These are phyloP conservation scores for Botryotinia narcissicola DNA, from an alignment of 2,329 filamentous ascomycete genomes.

Conservation along the genomic window DNA sequence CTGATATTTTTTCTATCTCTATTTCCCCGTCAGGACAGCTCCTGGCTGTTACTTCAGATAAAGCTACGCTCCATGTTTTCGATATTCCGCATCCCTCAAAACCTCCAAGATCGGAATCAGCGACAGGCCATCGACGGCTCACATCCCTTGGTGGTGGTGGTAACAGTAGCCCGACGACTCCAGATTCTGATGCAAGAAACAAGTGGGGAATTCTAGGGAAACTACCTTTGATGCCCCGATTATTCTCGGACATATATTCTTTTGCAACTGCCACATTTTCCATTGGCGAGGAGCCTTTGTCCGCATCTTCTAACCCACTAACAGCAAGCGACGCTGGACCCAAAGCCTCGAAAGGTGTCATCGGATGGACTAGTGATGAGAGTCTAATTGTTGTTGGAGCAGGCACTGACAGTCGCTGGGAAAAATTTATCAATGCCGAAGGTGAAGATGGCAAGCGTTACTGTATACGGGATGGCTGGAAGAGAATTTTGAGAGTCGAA, in stretches of 20 bases:
- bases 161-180: conserved; percentile 36
- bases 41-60: conserved; percentile 92
- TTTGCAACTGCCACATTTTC: conserved; percentile 80
- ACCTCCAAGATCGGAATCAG: conserved; percentile 38
- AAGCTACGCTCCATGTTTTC: conserved; percentile 92
- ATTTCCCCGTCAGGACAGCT: conserved; percentile 80
- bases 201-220: conserved; percentile 86
- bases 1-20: conserved; percentile 80
- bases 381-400: conserved; percentile 75
- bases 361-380: conserved; percentile 79
- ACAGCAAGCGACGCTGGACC: conserved; percentile 43
- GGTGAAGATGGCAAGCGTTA: conserved; percentile 65
- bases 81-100: conserved; percentile 66
- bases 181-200: conserved; percentile 54
- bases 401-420: conserved; percentile 79
- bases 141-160: conserved; percentile 34
- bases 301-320: conserved; percentile 55
- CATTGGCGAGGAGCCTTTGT: conserved; percentile 70
- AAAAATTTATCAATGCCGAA: conserved; percentile 75
- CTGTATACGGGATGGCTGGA: conserved; percentile 76
- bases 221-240: conserved; percentile 77
- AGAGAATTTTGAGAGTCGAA: conserved; percentile 61
- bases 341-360: conserved; percentile 72
- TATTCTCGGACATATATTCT: conserved; percentile 88
- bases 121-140: conserved; percentile 37